A percentile compares a stretch with the other conserved stretches of the same genome.
These are phyloP conservation scores for Sonneratia alba DNA, from an alignment of 345 rosid genomes.

Conservation along the genomic window DNA sequence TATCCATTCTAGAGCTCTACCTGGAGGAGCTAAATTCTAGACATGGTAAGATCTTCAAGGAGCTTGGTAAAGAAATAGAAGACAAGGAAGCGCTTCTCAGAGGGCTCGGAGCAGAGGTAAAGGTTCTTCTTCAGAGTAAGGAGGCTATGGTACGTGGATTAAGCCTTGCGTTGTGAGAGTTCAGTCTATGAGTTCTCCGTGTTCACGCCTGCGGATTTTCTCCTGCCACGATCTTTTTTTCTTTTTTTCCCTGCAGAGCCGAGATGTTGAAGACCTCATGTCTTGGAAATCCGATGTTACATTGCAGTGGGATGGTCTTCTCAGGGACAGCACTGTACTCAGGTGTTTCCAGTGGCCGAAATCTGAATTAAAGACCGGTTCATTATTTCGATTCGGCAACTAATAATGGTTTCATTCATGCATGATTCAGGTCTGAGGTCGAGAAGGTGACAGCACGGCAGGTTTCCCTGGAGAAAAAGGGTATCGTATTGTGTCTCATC, in stretches of 20 bases:
- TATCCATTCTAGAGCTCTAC: slow-evolving; percentile 82
- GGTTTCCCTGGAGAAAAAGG: slow-evolving; percentile 66
- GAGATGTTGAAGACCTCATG: slow-evolving; percentile 54
- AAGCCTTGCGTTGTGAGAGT: no score
- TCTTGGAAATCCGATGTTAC: slow-evolving; percentile 61
- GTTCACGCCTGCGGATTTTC: not conserved
- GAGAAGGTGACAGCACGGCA: slow-evolving; percentile 42
- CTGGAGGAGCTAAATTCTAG: slow-evolving; percentile 71
- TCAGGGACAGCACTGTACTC: slow-evolving; percentile 40
- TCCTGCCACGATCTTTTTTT: not conserved
- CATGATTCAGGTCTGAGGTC: slow-evolving; percentile 34
- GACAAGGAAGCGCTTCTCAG: slow-evolving; percentile 38
- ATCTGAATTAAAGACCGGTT: not conserved
- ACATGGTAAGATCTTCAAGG: slow-evolving; percentile 63
- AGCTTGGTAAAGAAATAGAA: slow-evolving; percentile 49
- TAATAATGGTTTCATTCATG: not conserved
- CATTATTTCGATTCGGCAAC: not conserved
- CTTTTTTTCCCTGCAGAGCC: slow-evolving; percentile 30
- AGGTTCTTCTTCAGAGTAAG: slow-evolving; percentile 35
- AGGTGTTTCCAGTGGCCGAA: slow-evolving; percentile 23
- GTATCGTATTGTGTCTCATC: slow-evolving; percentile 43
- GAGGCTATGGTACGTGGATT: slow-evolving; percentile 43
- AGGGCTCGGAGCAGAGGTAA: slow-evolving; percentile 44
- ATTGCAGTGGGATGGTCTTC: slow-evolving; percentile 29
- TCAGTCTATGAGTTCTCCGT: slow-evolving; percentile 2